Percentiles rank a stretch among this genome's conserved stretches.
Evolutionary conservation across 2,329 filamentous ascomycete species (phyloP).

Genomic region (Arthrobotrys sphaeroides): DNA sequence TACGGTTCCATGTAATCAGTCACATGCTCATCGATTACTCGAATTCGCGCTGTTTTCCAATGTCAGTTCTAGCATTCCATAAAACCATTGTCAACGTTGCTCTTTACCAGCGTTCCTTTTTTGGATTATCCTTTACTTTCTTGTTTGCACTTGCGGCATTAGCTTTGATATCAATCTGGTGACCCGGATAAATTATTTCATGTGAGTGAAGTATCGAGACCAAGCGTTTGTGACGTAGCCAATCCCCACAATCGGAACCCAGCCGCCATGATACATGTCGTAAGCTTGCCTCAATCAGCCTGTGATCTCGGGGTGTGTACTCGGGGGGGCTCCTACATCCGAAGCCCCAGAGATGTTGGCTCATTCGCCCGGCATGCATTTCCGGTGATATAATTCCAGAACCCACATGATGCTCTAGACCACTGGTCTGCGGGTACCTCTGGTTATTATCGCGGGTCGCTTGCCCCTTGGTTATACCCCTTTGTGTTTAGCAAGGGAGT

Average conservation of each 20-base stretch:
- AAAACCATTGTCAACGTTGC: not conserved
- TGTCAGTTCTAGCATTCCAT: constrained; percentile 12
- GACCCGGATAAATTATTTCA: not conserved
- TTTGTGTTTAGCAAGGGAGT: constrained; percentile 40
- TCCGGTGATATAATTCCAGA: not conserved
- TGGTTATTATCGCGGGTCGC: constrained; percentile 7
- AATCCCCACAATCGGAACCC: not conserved
- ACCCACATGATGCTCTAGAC: not conserved
- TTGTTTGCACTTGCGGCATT: not conserved
- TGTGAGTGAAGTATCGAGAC: not conserved
- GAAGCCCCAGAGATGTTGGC: not conserved
- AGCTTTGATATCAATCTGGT: not conserved
- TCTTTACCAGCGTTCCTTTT: constrained; percentile 1
- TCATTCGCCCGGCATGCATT: constrained; percentile 2
- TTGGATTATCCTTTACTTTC: not conserved
- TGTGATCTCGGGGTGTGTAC: not conserved
- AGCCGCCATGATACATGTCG: not conserved
- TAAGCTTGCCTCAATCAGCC: not conserved
- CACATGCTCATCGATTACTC: constrained; percentile 11
- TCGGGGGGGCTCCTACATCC: too few species aligned
- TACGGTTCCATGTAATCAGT: not conserved
- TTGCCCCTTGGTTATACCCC: constrained; percentile 35
- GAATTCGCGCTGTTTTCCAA: not conserved
- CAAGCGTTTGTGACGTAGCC: not conserved
- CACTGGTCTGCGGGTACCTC: not conserved